Evolutionary conservation across 306 rosid genomes (phyloP), one percentile per base, ranked within the genome.

Genomic region (Prunus kanzakura): DNA sequence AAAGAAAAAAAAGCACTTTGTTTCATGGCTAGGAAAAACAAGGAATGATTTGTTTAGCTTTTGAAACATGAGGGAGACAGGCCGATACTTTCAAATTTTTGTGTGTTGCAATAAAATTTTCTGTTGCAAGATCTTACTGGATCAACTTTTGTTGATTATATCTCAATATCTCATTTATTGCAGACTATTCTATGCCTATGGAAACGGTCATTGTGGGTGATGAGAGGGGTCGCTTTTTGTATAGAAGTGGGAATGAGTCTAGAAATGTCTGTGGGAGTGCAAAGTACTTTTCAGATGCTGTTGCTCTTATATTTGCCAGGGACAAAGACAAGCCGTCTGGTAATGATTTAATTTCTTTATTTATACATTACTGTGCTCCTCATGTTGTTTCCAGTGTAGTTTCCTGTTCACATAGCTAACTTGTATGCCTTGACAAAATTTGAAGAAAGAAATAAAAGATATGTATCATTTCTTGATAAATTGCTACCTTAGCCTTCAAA

Each of bases 201-300:
- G 93, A 89, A 78, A 88, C 98, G 7, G 74, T 87, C 73, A 85
- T 93, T 67, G 92, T 89, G 69, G 98, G 98, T 63, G 90, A 89
- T 72, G 96, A 86, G 81, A 84, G 86, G 77, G 83, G 92, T 64
- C 64, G 81, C 74, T 83, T 89, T 80, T 18, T 75, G 57, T 87
- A 77, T 80, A 76, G 30, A 83, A 83, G 87, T 58, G 78, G 67
- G 71, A 74, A 86, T 58, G 79, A 64, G 64, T 78, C 86, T 23
- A 79, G 82, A 75, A 81, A 79, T 64, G 55, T 71, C 77, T 79
- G 76, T 81, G 72, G 86, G 65, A 77, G 75, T 72, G 63, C 61
- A 57, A 77, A 72, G 19, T 30, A 23, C 82, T 32, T 57, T 35
- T 51, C 83, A 43, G 91, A 82, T 77, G 96, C 90, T 75, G 88